Conservation (phyloP, 2,329 filamentous ascomycete species). For the Thielaviopsis populi region DNA sequence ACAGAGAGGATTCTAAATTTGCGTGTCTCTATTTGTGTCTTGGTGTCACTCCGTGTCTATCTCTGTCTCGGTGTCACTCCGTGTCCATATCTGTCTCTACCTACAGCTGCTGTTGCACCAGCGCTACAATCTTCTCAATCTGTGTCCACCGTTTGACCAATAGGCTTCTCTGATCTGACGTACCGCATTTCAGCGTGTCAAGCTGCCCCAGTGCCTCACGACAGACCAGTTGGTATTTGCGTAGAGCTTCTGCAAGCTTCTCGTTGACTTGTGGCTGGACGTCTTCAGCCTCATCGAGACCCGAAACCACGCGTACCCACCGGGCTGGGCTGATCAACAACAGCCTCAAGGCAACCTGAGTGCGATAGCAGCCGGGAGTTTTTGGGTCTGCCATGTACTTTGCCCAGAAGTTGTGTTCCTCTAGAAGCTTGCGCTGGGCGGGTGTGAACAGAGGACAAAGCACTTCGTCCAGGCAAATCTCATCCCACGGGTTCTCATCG, state of each 20-base stretch:
- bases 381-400: conserved; percentile 36
- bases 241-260: conserved; percentile 27
- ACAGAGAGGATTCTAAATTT: background rate
- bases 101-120: background rate
- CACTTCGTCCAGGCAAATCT: conserved; percentile 33
- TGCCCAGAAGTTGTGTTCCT: conserved; percentile 34
- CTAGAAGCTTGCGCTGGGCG: conserved; percentile 27
- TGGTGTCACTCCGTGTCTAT: background rate
- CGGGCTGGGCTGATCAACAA: conserved; percentile 29
- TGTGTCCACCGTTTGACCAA: conserved; percentile 30
- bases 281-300: conserved; percentile 30
- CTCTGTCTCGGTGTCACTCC: background rate
- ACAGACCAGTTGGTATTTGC: conserved; percentile 25
- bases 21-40: background rate
- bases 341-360: conserved; percentile 36
- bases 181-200: conserved; percentile 22
- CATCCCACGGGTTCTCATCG: conserved; percentile 38
- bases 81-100: background rate
- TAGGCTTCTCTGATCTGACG: conserved; percentile 24
- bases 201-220: conserved; percentile 23
- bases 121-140: conserved; percentile 22
- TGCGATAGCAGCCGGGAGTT: conserved; percentile 36
- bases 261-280: conserved; percentile 27
- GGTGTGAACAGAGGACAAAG: conserved; percentile 27
- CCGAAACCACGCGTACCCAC: conserved; percentile 31